Base-by-base conservation (phyloP, 164 flowering plant genomes). In the Brasenia schreberi region DNA sequence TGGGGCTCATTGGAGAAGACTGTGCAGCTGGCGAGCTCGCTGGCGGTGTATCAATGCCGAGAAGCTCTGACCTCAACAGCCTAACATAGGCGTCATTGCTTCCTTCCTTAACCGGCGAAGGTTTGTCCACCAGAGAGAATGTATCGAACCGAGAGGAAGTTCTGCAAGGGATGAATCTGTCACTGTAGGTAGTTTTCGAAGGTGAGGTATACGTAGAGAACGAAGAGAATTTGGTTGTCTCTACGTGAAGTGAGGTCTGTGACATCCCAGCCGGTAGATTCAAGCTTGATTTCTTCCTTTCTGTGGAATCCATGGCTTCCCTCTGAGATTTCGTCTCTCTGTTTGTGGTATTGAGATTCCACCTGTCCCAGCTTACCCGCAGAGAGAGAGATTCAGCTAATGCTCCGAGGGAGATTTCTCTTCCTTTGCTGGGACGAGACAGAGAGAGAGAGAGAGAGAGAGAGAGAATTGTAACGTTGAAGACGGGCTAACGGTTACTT, bases 111-210 rank as follows among this genome's bases (percentile, higher is more conserved):
- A 68, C 86, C 17, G 97, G 98, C 0, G 98, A 89, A 4, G 82
- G 77, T 69, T 90, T 93, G 59, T 90, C 96, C 14, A 81, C 72
- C 49, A 94, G 68, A 66, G 88, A 91, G 64, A 91, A 94, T 5
- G 89, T 81, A 73, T 94, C 95, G 5, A 94, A 86, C 76, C 99
- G 78, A 1, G 99, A 94, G 12, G 97, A 84, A 0, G 99, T 86
- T 77, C 99, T 77, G 79, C 97, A 89, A 0, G 99, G 99, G 27
- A 94, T 94, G 79, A 94, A 94, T 70, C 99, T 72, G 68, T 94
- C 99, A 59, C 99, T 88, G 74, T 86, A 85, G 16, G 81, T 72
- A 0, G 84, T 64, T 58, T 84, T 85, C 1, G 88, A 84, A 0
- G 92, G 81, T 1, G 93, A 79, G 3, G 88, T 77, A 14, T 85